Evolutionary conservation across 2,329 filamentous ascomycete genomes (phyloP).

Genomic region (Aspergillus sp.): DNA sequence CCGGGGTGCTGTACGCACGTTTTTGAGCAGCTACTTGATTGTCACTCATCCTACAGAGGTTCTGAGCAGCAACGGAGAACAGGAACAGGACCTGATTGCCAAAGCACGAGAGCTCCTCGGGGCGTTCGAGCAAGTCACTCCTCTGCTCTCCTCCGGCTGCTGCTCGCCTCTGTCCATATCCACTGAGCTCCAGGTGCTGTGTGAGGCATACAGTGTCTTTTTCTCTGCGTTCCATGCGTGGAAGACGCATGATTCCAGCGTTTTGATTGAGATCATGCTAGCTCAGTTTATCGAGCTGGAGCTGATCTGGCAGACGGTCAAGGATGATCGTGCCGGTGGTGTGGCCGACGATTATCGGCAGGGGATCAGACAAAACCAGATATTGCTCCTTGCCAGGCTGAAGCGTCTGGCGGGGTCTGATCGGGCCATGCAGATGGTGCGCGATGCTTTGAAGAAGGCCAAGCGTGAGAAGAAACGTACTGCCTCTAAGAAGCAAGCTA

Average conservation of each 20-base stretch:
- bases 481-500: slow-evolving; percentile 54
- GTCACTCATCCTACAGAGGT: slow-evolving; percentile 62
- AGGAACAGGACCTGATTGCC: slow-evolving; percentile 62
- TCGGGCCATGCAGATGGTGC: slow-evolving; percentile 60
- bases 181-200: slow-evolving; percentile 51
- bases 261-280: slow-evolving; percentile 66
- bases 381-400: slow-evolving; percentile 62
- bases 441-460: slow-evolving; percentile 61
- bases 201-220: slow-evolving; percentile 60
- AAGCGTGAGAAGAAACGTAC: slow-evolving; percentile 55
- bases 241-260: slow-evolving; percentile 64
- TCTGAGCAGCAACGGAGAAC: slow-evolving; percentile 61
- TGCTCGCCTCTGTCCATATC: slow-evolving; percentile 45
- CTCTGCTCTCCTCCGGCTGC: slow-evolving; percentile 50
- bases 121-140: slow-evolving; percentile 56
- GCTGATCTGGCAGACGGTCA: slow-evolving; percentile 67
- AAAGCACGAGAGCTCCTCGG: slow-evolving; percentile 62
- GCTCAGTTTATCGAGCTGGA: slow-evolving; percentile 67
- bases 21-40: slow-evolving; percentile 65
- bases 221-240: slow-evolving; percentile 65
- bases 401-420: slow-evolving; percentile 64
- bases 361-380: slow-evolving; percentile 67
- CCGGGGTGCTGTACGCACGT: slow-evolving; percentile 59
- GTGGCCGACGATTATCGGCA: slow-evolving; percentile 65
- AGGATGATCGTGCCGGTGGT: slow-evolving; percentile 61